Base-by-base conservation (phyloP, 345 rosid genomes). In the rapeseed (Brassica napus) region DNA sequence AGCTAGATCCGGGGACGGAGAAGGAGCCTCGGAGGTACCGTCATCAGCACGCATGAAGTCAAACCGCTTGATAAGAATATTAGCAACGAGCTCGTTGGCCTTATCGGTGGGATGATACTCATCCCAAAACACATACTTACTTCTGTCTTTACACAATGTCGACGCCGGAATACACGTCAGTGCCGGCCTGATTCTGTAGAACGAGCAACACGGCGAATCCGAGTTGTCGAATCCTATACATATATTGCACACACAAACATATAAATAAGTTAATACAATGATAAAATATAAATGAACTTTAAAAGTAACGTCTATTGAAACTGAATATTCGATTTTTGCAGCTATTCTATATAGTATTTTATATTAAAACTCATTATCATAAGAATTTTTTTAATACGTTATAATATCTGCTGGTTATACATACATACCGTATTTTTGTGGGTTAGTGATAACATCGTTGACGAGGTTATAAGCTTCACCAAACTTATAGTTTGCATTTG, bases 81-180 rank as follows among this genome's bases (percentile, higher is more conserved):
- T 84, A 2, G 98, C 97, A 32, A 94, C 86, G 73, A 92, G 82
- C 83, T 91, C 87, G 58, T 92, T 92, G 6, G 97, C 98, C 1
- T 81, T 73, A 16, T 94, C 97, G 2, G 97, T 84, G 10, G 98
- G 98, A 76, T 94, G 98, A 71, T 92, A 94, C 77, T 94, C 97
- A n/a, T 92, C 98, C 98, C 98, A 94, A 65, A 94, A 94, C 80
- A 92, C 91, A 28, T 89, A 92, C 81, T 91, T 89, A 86, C 92
- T 94, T 82, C 98, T 81, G 76, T 94, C 97, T 39, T 76, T 75
- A 75, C 97, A 94, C 85, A 94, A 61, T 49, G 86, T 87, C 4
- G 98, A 94, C 31, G 91, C 95, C 0, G 98, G 98, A 8, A 89
- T 3, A 74, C 98, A 94, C 4, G 98, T 94, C 12, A 94, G 83